A percentile compares a stretch with the other conserved stretches of the same genome.
Evolutionary conservation across 495 filamentous ascomycete species (phyloP).

Genomic region (Talaromyces ruber): DNA sequence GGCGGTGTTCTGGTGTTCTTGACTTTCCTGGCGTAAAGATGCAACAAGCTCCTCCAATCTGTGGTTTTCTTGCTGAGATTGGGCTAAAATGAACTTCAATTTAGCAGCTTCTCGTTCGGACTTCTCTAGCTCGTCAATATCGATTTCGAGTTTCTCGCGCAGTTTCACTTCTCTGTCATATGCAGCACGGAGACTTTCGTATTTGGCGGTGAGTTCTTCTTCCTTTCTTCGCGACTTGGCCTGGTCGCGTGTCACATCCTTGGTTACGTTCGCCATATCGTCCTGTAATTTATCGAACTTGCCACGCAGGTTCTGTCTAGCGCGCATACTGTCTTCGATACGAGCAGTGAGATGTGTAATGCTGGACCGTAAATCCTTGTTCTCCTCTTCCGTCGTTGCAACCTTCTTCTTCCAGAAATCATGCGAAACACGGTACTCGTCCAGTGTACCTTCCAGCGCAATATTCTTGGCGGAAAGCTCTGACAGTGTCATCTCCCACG

Average conservation of each 20-base stretch:
- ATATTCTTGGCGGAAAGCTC: slow-evolving; percentile 53
- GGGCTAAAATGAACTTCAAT: slow-evolving; percentile 44
- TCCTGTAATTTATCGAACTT: slow-evolving; percentile 77
- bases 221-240: slow-evolving; percentile 64
- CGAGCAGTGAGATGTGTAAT: slow-evolving; percentile 63
- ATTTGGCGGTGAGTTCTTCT: slow-evolving; percentile 61
- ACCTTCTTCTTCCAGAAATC: slow-evolving; percentile 42
- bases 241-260: slow-evolving; percentile 72
- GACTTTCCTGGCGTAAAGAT: slow-evolving; percentile 58
- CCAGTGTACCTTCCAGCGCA: slow-evolving; percentile 46
- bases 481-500: slow-evolving; percentile 53
- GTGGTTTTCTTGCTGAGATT: slow-evolving; percentile 44
- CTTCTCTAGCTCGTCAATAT: slow-evolving; percentile 66
- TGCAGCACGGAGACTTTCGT: slow-evolving; percentile 70
- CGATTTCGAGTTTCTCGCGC: slow-evolving; percentile 68
- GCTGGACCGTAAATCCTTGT: slow-evolving; percentile 51
- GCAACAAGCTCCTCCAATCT: slow-evolving; percentile 58
- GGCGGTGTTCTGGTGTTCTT: slow-evolving; percentile 49
- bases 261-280: slow-evolving; percentile 70
- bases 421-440: slow-evolving; percentile 52
- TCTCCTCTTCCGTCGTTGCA: slow-evolving; percentile 45
- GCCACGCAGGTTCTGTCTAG: slow-evolving; percentile 66
- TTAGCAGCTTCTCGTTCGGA: slow-evolving; percentile 63
- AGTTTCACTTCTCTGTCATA: slow-evolving; percentile 69
- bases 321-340: slow-evolving; percentile 74